Evolutionary conservation across 2,329 filamentous ascomycete genomes (phyloP).

Genomic region (Aspergillus oerlinghausenensis): DNA sequence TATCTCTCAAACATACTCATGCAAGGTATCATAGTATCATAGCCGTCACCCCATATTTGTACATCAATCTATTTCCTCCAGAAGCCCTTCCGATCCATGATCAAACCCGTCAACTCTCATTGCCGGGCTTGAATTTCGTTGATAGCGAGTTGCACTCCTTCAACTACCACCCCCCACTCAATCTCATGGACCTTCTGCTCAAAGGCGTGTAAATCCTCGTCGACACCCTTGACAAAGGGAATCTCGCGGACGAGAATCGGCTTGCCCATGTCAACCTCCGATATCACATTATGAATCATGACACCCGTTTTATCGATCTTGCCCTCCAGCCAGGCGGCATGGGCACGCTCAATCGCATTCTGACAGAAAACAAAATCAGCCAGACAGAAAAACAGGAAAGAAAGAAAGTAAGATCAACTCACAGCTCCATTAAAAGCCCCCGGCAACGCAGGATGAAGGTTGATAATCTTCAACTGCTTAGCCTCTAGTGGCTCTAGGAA

Average conservation of each 20-base stretch:
- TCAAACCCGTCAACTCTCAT: background rate
- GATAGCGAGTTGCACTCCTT: slow-evolving; percentile 52
- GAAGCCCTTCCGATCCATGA: background rate
- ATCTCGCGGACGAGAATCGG: slow-evolving; percentile 70
- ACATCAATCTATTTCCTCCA: background rate
- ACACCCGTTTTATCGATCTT: slow-evolving; percentile 68
- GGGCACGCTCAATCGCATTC: slow-evolving; percentile 72
- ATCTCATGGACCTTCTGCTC: slow-evolving; percentile 68
- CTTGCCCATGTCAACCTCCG: slow-evolving; percentile 72
- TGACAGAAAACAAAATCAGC: slow-evolving; percentile 8
- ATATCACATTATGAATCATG: slow-evolving; percentile 83
- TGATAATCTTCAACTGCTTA: slow-evolving; percentile 67
- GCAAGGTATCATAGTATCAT: background rate
- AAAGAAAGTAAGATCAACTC: slow-evolving; percentile 16
- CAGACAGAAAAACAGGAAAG: background rate
- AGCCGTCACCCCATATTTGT: background rate
- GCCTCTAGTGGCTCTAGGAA: slow-evolving; percentile 66
- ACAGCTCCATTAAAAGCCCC: slow-evolving; percentile 70
- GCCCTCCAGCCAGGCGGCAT: slow-evolving; percentile 65
- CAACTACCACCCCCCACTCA: slow-evolving; percentile 75
- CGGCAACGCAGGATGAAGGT: slow-evolving; percentile 71
- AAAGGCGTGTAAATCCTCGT: slow-evolving; percentile 61
- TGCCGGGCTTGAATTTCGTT: slow-evolving; percentile 25
- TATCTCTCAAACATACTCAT: background rate
- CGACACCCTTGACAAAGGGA: slow-evolving; percentile 54